Base-by-base conservation (phyloP, 768 basidiomycete genomes). In the Baorangia bicolor region DNA sequence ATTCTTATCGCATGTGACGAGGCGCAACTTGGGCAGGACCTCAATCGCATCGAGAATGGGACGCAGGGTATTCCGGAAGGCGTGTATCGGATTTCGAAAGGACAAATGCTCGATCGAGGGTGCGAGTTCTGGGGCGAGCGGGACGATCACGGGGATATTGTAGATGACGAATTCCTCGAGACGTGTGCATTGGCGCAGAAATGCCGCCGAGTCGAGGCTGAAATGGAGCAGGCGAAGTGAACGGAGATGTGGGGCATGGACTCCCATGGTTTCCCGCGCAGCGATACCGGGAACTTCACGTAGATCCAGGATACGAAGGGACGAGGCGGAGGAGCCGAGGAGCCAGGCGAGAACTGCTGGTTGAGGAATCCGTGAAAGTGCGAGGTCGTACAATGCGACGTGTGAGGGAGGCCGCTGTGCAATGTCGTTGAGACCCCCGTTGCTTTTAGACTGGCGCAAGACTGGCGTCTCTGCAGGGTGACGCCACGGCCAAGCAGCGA, bases 171-270 rank as follows among this genome's bases (percentile, higher is more conserved):
- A 58, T 50, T 81, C 79, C 52, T 75, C 64, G 16, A 81, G 70
- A 38, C 63, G 66, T 0, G 65, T 69, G 61, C 78, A 81, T 23
- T 63, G 59, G 27, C 58, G 62, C 20, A 80, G 49, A 30, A 79
- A 61, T n/a, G 65, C 61, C 4, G 71, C 67, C 8, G 73, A 67
- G 16, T 70, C 60, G 2, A 44, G 33, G 58, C 61, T 74, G 62
- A 72, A 75, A 25, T 69, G 69, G 58, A 74, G 70, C 8, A 80
- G 53, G 40, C 78, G 75, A 42, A 81, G 68, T 2, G 79, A 80
- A 14, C 74, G 72, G n/a, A 81, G 66, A n/a, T 59, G 55, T 9
- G 70, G 65, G 5, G 72, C 70, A 44, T 74, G 69, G 0, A 23
- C 42, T 10, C 55, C 55, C n/a, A 81, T 63, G 5, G 69, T 53